These are phyloP conservation scores for Pelargonium fulgidum DNA, from an alignment of 441 rosid genomes.

Conservation along the genomic window DNA sequence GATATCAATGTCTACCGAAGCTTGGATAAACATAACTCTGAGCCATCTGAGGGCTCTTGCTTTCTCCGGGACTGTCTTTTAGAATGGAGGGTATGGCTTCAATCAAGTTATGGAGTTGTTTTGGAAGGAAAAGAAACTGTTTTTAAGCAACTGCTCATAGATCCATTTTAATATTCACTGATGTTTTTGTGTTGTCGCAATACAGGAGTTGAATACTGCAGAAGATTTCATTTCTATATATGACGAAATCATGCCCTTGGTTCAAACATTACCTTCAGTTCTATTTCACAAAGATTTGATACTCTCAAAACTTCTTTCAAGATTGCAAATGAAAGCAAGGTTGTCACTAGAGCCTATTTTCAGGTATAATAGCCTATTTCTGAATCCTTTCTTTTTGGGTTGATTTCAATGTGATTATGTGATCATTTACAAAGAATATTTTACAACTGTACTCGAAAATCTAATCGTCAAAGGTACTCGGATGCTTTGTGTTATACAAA, in stretches of 20 bases:
- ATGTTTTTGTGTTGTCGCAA: slow-evolving; percentile 17
- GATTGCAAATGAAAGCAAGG: slow-evolving; percentile 75
- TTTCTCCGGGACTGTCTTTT: slow-evolving; percentile 72
- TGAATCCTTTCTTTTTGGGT: neutral
- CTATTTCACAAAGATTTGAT: slow-evolving; percentile 65
- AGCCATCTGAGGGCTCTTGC: slow-evolving; percentile 78
- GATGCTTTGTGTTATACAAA: neutral
- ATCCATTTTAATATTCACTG: neutral
- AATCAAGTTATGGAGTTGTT: neutral
- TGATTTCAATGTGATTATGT: neutral
- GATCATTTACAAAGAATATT: neutral
- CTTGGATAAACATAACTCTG: slow-evolving; percentile 54
- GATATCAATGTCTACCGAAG: slow-evolving; percentile 65
- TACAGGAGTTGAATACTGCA: slow-evolving; percentile 87
- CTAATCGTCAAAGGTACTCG: neutral
- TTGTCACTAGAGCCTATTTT: slow-evolving; percentile 86
- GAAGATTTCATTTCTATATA: slow-evolving; percentile 83
- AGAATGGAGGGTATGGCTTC: slow-evolving; percentile 81
- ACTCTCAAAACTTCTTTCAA: slow-evolving; percentile 55
- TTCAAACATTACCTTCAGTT: slow-evolving; percentile 64
- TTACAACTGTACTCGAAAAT: neutral
- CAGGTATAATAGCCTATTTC: slow-evolving; percentile 38
- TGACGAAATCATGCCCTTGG: slow-evolving; percentile 63
- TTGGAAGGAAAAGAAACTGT: neutral
- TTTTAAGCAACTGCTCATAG: neutral